A percentile compares a stretch with the other conserved stretches of the same genome.
phyloP scores from a whole-genome alignment of 2,329 filamentous ascomycete genomes.

The Cladosporium sp. region DNA sequence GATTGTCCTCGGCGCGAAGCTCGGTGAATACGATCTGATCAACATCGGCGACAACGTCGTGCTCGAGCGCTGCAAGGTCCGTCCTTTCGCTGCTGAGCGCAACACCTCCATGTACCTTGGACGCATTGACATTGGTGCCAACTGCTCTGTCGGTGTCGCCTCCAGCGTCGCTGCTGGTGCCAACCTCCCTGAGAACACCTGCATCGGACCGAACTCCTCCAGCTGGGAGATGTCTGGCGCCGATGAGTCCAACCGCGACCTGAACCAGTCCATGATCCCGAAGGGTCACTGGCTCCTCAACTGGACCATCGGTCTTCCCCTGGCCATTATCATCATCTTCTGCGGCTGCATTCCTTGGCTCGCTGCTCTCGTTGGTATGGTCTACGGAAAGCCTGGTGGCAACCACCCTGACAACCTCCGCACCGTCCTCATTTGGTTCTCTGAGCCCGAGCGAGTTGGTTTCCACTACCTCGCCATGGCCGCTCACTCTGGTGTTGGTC shows the following conservation, averaged over 20 bases:
- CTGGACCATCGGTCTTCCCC: constrained; percentile 39
- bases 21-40: constrained; percentile 55
- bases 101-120: constrained; percentile 55
- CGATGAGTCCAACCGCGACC: constrained; percentile 42
- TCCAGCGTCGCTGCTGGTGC: constrained; percentile 49
- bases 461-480: constrained; percentile 47
- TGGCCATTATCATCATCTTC: constrained; percentile 37
- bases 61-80: constrained; percentile 44
- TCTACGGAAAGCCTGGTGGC: constrained; percentile 32
- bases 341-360: constrained; percentile 42
- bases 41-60: constrained; percentile 46
- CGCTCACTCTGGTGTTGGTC: constrained; percentile 36
- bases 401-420: constrained; percentile 33
- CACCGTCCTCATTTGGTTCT: constrained; percentile 46
- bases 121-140: constrained; percentile 44
- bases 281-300: constrained; percentile 42
- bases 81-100: constrained; percentile 51
- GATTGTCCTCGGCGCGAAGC: constrained; percentile 36
- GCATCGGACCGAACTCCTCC: constrained; percentile 52
- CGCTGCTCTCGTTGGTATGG: constrained; percentile 39
- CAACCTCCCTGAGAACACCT: constrained; percentile 42
- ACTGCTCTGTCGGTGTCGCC: constrained; percentile 43
- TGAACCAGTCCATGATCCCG: constrained; percentile 34
- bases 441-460: constrained; percentile 39
- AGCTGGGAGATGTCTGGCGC: constrained; percentile 49